These are phyloP conservation scores for Yueomyces sinensis DNA, from an alignment of 805 yeast genomes.

Conservation along the genomic window DNA sequence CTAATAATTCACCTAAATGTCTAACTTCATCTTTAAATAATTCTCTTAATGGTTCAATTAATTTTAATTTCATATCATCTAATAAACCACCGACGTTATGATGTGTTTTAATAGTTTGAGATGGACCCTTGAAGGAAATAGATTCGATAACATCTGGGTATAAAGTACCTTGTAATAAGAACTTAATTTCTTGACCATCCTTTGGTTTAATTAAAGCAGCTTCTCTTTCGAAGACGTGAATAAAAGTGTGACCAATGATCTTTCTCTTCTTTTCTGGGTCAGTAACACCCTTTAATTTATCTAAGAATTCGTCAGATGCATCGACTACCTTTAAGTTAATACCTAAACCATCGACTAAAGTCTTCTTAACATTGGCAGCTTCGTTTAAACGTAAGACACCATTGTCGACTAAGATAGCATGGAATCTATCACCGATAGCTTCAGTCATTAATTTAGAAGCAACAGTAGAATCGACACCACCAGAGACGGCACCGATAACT, in stretches of 20 bases:
- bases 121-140: slow-evolving; percentile 98
- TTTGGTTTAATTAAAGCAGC: slow-evolving; percentile 85
- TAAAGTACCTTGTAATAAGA: slow-evolving; percentile 88
- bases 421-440: slow-evolving; percentile 98
- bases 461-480: slow-evolving; percentile 98
- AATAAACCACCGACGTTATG: slow-evolving; percentile 98
- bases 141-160: slow-evolving; percentile 99
- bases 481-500: slow-evolving; percentile 98
- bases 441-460: slow-evolving; percentile 97
- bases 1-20: slow-evolving; percentile 84
- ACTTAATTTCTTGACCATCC: slow-evolving; percentile 84
- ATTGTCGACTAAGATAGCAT: slow-evolving; percentile 94
- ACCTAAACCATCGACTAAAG: slow-evolving; percentile 85
- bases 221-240: slow-evolving; percentile 92
- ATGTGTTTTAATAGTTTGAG: slow-evolving; percentile 98
- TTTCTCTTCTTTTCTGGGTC: slow-evolving; percentile 99
- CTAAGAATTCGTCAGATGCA: slow-evolving; percentile 81
- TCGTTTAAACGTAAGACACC: slow-evolving; percentile 96
- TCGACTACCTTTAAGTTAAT: slow-evolving; percentile 90
- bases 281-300: slow-evolving; percentile 79
- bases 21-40: slow-evolving; percentile 98
- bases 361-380: slow-evolving; percentile 76
- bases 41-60: slow-evolving; percentile 97
- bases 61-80: slow-evolving; percentile 95
- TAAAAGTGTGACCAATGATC: slow-evolving; percentile 95